These are phyloP conservation scores for Delitschia confertaspora DNA, from an alignment of 495 filamentous ascomycete species.

Conservation along the genomic window DNA sequence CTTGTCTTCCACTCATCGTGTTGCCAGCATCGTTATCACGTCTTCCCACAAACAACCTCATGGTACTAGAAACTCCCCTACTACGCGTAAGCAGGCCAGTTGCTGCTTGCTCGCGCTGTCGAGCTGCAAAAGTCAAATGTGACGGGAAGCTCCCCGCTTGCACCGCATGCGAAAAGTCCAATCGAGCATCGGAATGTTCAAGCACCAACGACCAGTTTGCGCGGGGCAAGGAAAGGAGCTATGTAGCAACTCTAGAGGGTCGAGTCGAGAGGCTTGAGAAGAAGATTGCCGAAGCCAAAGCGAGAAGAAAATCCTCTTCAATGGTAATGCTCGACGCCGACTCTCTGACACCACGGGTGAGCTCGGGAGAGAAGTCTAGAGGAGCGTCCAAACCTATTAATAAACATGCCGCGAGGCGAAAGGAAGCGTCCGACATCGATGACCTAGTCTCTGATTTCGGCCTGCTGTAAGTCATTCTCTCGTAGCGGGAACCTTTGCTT, in stretches of 20 bases:
- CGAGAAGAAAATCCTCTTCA: conserved; percentile 45
- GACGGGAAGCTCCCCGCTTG: conserved; percentile 92
- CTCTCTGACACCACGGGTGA: conserved; percentile 23
- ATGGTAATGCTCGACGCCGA: conserved; percentile 33
- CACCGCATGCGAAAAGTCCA: conserved; percentile 80
- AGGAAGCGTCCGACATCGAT: conserved; percentile 37
- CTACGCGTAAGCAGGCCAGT: conserved; percentile 86
- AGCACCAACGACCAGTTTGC: conserved; percentile 91
- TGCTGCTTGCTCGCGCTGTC: conserved; percentile 86
- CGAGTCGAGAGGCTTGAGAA: conserved; percentile 79
- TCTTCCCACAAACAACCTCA: conserved; percentile 21
- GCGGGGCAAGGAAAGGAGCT: conserved; percentile 86
- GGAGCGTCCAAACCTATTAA: conserved; percentile 18
- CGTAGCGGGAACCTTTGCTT: not conserved
- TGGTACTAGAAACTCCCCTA: conserved; percentile 59
- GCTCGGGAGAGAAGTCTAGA: conserved; percentile 25
- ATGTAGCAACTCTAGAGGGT: conserved; percentile 84
- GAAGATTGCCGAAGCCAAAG: conserved; percentile 52
- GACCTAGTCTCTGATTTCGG: conserved; percentile 41
- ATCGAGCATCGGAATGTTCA: conserved; percentile 74
- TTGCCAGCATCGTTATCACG: conserved; percentile 3
- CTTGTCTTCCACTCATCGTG: conserved; percentile 8
- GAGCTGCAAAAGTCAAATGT: conserved; percentile 88
- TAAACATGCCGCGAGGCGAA: conserved; percentile 29
- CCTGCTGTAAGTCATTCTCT: conserved; percentile 29